Evolutionary conservation across 2,329 filamentous ascomycete genomes (phyloP).

Genomic region (Diaporthe sp.): DNA sequence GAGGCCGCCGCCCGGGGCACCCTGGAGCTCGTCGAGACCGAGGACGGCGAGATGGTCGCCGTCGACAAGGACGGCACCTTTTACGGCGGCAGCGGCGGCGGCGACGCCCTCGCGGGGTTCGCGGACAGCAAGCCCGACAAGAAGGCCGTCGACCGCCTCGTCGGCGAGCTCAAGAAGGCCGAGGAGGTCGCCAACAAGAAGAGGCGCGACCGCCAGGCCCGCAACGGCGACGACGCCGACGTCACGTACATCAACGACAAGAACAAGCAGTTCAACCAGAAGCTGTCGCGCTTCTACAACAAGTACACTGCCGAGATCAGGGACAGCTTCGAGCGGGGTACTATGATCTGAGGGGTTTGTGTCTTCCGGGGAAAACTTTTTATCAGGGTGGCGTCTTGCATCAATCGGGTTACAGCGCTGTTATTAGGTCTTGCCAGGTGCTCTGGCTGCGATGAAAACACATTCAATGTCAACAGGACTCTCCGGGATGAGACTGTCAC

Average conservation of each 20-base stretch:
- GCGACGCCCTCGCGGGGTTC: constrained; percentile 85
- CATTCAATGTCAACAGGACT: not conserved
- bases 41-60: constrained; percentile 92
- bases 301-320: constrained; percentile 98
- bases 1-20: constrained; percentile 87
- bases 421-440: not conserved
- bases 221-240: constrained; percentile 88
- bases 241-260: constrained; percentile 99
- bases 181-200: constrained; percentile 91
- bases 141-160: constrained; percentile 88
- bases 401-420: constrained; percentile 13
- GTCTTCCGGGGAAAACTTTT: not conserved
- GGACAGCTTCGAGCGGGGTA: constrained; percentile 97
- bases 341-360: constrained; percentile 79
- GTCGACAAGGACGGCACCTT: constrained; percentile 93
- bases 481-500: not conserved
- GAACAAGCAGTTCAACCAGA: constrained; percentile 99
- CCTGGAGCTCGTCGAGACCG: constrained; percentile 95
- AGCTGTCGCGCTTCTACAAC: constrained; percentile 95
- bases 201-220: constrained; percentile 81
- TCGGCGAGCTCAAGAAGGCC: constrained; percentile 87
- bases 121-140: constrained; percentile 89
- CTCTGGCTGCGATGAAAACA: not conserved
- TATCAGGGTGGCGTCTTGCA: constrained; percentile 1
- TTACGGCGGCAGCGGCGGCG: constrained; percentile 89